These are phyloP conservation scores for Ceratocystis ficicola DNA, from an alignment of 2,329 filamentous ascomycete genomes.

Conservation along the genomic window DNA sequence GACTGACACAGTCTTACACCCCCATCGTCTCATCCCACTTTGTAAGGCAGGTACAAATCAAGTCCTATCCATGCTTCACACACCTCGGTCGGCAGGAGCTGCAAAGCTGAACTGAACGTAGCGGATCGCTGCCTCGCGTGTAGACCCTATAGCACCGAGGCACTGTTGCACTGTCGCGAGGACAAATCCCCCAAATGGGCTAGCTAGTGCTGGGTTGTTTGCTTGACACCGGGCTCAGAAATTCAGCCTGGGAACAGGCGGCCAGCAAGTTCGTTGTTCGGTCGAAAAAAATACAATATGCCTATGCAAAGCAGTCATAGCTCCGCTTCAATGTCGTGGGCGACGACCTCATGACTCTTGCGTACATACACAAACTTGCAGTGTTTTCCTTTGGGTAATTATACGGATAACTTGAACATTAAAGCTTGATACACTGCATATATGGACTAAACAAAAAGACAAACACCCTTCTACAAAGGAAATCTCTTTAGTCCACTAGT, in stretches of 20 bases:
- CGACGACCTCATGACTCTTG: background rate
- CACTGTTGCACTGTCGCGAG: too few relatives aligned
- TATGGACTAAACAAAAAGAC: background rate
- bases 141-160: background rate
- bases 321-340: background rate
- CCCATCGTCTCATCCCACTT: background rate
- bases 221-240: background rate
- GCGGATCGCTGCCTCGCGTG: background rate
- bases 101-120: background rate
- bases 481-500: slow-evolving; percentile 52
- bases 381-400: background rate
- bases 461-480: too few relatives aligned
- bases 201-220: background rate
- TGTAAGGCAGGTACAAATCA: background rate
- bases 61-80: background rate
- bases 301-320: background rate
- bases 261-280: background rate
- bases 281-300: background rate
- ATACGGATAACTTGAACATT: background rate
- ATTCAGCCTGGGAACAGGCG: background rate
- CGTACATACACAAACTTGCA: background rate
- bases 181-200: background rate
- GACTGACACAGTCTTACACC: background rate
- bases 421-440: background rate
- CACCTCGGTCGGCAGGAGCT: background rate